Evolutionary conservation across 768 basidiomycete species (phyloP).

Genomic region (Suillus fuscotomentosus): DNA sequence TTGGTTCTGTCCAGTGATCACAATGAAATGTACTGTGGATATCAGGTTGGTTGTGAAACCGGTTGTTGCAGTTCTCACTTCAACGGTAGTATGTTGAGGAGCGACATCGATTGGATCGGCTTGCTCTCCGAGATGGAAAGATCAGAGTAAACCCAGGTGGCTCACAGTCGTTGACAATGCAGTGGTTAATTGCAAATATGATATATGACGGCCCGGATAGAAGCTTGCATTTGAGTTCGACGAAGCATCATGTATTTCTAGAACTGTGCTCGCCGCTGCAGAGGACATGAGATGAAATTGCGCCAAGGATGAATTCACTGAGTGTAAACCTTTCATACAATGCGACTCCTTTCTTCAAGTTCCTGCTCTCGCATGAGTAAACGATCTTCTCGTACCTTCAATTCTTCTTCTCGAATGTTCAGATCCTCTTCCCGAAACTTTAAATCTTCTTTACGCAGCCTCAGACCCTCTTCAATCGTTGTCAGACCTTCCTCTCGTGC

Average conservation of each 20-base stretch:
- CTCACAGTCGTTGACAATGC: background rate
- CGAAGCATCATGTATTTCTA: background rate
- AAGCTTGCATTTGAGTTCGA: background rate
- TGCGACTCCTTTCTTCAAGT: background rate
- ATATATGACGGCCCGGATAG: background rate
- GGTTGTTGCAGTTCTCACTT: background rate
- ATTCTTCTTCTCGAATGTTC: background rate
- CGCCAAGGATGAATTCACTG: background rate
- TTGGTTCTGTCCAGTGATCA: background rate
- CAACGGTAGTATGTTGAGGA: background rate
- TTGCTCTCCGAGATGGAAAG: background rate
- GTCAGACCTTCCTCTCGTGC: background rate
- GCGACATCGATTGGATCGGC: background rate
- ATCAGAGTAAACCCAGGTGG: background rate
- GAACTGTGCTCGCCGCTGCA: background rate
- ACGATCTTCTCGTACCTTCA: constrained; percentile 4
- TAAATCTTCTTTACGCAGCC: constrained; percentile 2
- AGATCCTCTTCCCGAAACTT: background rate
- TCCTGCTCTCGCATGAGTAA: background rate
- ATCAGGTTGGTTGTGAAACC: background rate
- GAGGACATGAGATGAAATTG: background rate
- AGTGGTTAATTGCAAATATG: background rate
- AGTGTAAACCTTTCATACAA: background rate
- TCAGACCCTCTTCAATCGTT: constrained; percentile 1
- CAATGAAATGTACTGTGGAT: background rate